A percentile compares a stretch with the other conserved stretches of the same genome.
These are phyloP conservation scores for Picea mariana DNA, from an alignment of 83 land plant genomes.

Conservation along the genomic window DNA sequence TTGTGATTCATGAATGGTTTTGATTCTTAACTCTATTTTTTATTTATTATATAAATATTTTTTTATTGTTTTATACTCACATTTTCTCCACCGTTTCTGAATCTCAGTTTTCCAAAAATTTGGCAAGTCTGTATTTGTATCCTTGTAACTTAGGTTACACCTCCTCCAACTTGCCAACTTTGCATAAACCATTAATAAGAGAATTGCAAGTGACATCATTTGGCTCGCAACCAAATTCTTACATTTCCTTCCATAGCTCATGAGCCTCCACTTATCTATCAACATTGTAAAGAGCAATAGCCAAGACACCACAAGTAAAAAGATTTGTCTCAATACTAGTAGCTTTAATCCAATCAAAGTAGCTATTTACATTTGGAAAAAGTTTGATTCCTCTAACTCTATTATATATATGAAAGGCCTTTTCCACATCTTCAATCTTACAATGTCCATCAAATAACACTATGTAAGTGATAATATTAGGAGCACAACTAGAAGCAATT, in stretches of 20 bases:
- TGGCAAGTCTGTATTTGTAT: no score
- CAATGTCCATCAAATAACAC: slow-evolving; percentile 73
- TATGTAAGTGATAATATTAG: slow-evolving; percentile 62
- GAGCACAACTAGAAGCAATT: slow-evolving; percentile 45
- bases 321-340: slow-evolving; percentile 42
- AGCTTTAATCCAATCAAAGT: slow-evolving; percentile 29
- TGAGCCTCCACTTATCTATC: slow-evolving; percentile 61
- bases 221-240: slow-evolving; percentile 51
- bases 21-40: no score
- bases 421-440: slow-evolving; percentile 54
- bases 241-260: slow-evolving; percentile 66
- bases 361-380: slow-evolving; percentile 40
- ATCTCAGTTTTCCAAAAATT: no score
- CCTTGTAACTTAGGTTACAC: neutral
- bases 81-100: no score
- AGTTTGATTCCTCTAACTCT: slow-evolving; percentile 39
- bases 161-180: slow-evolving; percentile 58
- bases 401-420: slow-evolving; percentile 53
- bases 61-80: no score
- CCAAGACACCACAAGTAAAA: slow-evolving; percentile 70
- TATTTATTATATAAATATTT: no score
- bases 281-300: slow-evolving; percentile 77
- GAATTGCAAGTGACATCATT: slow-evolving; percentile 63
- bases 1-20: no score
- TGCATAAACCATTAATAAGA: slow-evolving; percentile 77